Evolutionary conservation across 345 rosid genomes (phyloP).

Genomic region (Geranium rotundifolium): DNA sequence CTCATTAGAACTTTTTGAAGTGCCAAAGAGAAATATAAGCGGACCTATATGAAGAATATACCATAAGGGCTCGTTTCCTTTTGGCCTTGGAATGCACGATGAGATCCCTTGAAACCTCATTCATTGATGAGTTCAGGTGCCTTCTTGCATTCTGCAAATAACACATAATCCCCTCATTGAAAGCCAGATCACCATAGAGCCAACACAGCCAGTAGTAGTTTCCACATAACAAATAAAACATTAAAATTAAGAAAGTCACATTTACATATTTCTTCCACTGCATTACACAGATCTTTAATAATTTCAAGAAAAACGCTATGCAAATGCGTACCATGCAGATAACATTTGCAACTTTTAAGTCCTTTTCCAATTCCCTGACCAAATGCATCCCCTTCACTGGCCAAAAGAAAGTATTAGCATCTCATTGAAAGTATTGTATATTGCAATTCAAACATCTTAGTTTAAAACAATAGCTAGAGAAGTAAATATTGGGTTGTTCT

Average conservation of each 20-base stretch:
- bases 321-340: conserved; percentile 71
- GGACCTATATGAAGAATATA: conserved; percentile 10
- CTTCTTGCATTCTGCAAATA: conserved; percentile 83
- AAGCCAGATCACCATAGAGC: conserved; percentile 8
- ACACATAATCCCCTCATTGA: conserved; percentile 7
- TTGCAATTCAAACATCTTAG: neutral
- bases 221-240: neutral
- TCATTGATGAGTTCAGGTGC: conserved; percentile 80
- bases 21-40: neutral
- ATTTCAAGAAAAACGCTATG: neutral
- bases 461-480: neutral
- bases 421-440: neutral
- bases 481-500: neutral
- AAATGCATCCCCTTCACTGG: conserved; percentile 99
- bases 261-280: neutral
- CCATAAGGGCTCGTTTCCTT: conserved; percentile 91
- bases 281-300: neutral
- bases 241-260: neutral
- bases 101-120: conserved; percentile 97
- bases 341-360: conserved; percentile 88
- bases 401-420: conserved; percentile 24
- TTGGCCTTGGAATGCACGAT: conserved; percentile 80
- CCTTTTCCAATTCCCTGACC: conserved; percentile 94
- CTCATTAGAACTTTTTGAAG: neutral
- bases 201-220: neutral